Conservation (phyloP, 2,329 filamentous ascomycete genomes). For the Aureobasidium sp. region DNA sequence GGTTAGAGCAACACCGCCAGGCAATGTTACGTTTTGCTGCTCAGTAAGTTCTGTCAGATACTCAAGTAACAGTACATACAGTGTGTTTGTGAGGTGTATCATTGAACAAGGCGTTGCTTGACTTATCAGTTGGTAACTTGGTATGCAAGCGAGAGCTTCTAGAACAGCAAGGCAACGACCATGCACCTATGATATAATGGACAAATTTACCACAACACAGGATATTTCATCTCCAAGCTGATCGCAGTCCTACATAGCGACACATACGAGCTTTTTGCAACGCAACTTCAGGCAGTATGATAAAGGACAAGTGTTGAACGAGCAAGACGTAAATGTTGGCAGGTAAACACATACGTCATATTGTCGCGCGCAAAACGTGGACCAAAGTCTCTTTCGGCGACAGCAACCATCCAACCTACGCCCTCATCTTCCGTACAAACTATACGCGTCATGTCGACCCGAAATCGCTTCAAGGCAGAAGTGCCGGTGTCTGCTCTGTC, state of each 20-base stretch:
- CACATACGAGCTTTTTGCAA: background rate
- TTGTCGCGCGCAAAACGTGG: slow-evolving; percentile 1
- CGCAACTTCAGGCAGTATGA: too few relatives aligned
- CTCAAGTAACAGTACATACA: too few relatives aligned
- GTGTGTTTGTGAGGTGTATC: too few relatives aligned
- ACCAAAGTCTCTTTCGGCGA: background rate
- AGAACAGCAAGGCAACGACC: background rate
- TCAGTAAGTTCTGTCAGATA: too few relatives aligned
- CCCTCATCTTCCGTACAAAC: background rate
- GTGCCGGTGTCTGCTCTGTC: background rate
- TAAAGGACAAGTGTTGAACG: background rate
- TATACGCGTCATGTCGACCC: background rate
- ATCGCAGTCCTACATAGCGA: too few relatives aligned
- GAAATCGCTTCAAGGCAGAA: slow-evolving; percentile 7
- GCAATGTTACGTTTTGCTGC: background rate
- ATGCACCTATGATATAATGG: background rate
- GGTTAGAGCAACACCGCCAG: background rate
- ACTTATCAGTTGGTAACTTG: background rate
- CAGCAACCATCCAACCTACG: background rate
- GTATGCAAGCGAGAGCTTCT: background rate
- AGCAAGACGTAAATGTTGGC: slow-evolving; percentile 1
- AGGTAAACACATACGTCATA: slow-evolving; percentile 7
- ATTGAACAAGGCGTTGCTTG: background rate
- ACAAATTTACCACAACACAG: background rate
- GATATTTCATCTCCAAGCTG: background rate